Percentiles rank a stretch among this genome's conserved stretches.
Conservation (phyloP, 208 protist genomes). For the Acanthamoeba divionensis region DNA sequence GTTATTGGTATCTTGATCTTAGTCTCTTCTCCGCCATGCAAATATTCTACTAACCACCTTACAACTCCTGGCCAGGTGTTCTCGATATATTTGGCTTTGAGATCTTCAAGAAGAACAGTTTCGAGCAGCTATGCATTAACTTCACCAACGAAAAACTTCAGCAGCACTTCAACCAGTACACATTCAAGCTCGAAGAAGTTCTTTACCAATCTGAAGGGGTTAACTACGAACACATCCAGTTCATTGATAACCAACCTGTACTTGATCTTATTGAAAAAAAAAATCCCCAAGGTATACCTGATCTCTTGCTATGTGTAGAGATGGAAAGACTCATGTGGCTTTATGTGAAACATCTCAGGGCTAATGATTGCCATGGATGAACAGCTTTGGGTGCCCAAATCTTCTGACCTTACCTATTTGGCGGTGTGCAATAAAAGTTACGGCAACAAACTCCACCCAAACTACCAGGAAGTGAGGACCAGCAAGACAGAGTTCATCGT, state of each 20-base stretch:
- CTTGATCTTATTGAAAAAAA: slow-evolving; percentile 61
- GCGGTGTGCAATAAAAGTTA: neutral
- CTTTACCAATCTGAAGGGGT: slow-evolving; percentile 69
- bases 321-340: too few species aligned
- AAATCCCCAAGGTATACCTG: slow-evolving; percentile 12
- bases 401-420: neutral
- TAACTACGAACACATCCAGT: slow-evolving; percentile 39
- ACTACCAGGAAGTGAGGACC: neutral
- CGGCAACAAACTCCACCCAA: slow-evolving; percentile 46
- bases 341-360: too few species aligned
- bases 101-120: slow-evolving; percentile 83
- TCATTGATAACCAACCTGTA: slow-evolving; percentile 60
- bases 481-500: slow-evolving; percentile 71
- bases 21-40: too few species aligned
- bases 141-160: slow-evolving; percentile 78
- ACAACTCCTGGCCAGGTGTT: too few species aligned
- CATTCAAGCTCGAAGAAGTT: slow-evolving; percentile 70
- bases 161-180: slow-evolving; percentile 77
- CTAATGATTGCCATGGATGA: slow-evolving; percentile 70
- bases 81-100: slow-evolving; percentile 80
- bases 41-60: too few species aligned
- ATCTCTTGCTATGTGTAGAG: too few species aligned
- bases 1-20: slow-evolving; percentile 62
- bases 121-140: slow-evolving; percentile 85
- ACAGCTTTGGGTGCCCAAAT: slow-evolving; percentile 66